A percentile compares a stretch with the other conserved stretches of the same genome.
These are phyloP conservation scores for Corchorus olitorius DNA, from an alignment of 345 rosid species.

Conservation along the genomic window DNA sequence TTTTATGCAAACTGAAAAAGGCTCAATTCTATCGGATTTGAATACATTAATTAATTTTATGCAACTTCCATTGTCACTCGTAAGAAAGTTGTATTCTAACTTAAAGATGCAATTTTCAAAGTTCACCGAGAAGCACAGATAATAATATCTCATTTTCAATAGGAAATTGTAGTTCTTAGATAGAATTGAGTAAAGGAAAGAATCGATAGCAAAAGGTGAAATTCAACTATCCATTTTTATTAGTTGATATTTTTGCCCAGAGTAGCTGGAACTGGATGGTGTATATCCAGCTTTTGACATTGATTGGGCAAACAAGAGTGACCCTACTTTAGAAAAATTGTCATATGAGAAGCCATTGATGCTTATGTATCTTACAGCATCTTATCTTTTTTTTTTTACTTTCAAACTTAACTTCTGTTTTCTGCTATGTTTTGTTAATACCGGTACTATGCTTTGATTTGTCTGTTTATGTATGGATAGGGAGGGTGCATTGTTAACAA, in stretches of 20 bases:
- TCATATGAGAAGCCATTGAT: not conserved
- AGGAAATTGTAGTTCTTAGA: no score
- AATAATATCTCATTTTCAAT: no score
- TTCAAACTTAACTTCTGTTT: not conserved
- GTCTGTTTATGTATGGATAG: constrained; percentile 33
- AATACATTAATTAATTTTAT: not conserved
- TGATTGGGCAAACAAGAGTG: not conserved
- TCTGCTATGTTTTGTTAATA: not conserved
- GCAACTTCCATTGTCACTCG: no score
- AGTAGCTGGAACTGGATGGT: constrained; percentile 2
- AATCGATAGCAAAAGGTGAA: no score
- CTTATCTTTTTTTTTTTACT: not conserved
- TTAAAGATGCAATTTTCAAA: no score
- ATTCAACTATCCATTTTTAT: no score
- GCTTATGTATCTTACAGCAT: not conserved
- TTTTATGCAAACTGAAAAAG: not conserved
- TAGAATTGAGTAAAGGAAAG: no score
- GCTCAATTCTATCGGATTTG: not conserved
- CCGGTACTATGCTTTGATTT: not conserved
- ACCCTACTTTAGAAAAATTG: not conserved
- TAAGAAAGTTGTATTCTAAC: not conserved
- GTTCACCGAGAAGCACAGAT: no score
- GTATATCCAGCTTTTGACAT: not conserved
- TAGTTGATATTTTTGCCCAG: not conserved
- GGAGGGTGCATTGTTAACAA: constrained; percentile 59